Conservation (phyloP, 768 basidiomycete genomes). For the Chiua virens region DNA sequence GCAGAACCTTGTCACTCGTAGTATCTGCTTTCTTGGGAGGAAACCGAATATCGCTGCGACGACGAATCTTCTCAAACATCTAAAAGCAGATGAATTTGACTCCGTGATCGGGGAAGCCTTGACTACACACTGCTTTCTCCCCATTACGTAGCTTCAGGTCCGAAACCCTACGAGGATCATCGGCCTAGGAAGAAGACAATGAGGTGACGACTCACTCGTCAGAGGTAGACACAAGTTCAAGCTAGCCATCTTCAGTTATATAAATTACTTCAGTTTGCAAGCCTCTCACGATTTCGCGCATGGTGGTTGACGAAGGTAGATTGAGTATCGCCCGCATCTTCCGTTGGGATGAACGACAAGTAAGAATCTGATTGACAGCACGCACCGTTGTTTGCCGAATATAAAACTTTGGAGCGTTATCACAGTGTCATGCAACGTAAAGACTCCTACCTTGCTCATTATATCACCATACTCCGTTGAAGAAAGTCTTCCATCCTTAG, state of each 20-base stretch:
- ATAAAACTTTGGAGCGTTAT: slow-evolving; percentile 55
- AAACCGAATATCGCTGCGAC: slow-evolving; percentile 79
- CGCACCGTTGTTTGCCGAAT: slow-evolving; percentile 67
- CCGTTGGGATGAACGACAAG: not conserved
- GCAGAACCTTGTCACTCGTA: slow-evolving; percentile 73
- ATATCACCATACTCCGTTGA: slow-evolving; percentile 81
- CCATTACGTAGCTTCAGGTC: slow-evolving; percentile 70
- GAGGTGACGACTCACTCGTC: slow-evolving; percentile 54
- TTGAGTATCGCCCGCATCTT: slow-evolving; percentile 71
- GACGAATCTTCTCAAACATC: slow-evolving; percentile 66
- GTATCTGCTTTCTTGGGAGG: slow-evolving; percentile 68
- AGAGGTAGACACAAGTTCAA: slow-evolving; percentile 62
- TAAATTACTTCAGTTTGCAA: not conserved
- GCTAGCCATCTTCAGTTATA: slow-evolving; percentile 36
- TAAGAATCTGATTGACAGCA: not conserved
- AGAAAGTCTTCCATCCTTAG: slow-evolving; percentile 43
- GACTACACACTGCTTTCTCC: too few relatives aligned
- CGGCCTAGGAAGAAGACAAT: not conserved
- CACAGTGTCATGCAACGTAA: not conserved
- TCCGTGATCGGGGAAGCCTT: not conserved
- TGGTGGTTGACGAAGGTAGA: slow-evolving; percentile 50
- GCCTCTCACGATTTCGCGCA: slow-evolving; percentile 65
- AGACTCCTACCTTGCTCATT: slow-evolving; percentile 71
- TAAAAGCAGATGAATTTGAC: slow-evolving; percentile 13
- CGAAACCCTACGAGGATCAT: slow-evolving; percentile 47